Conservation (phyloP, 805 yeast genomes). For the Candida awuae region DNA sequence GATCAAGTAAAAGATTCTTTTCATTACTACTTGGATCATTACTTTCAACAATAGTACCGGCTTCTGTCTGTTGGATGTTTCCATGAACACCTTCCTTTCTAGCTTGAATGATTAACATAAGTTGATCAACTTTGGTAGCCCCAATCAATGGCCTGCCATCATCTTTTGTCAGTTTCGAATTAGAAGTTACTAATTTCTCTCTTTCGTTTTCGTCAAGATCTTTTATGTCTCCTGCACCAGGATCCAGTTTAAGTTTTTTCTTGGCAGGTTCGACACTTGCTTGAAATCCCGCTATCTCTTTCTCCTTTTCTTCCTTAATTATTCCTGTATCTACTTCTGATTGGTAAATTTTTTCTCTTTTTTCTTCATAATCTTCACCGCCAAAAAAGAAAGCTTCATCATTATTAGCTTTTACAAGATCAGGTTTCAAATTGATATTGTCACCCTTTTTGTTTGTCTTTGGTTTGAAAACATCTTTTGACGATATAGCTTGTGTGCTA, state of each 20-base stretch:
- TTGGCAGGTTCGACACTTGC: neutral
- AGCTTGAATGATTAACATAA: conserved; percentile 88
- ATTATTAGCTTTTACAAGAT: no score
- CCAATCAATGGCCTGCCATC: conserved; percentile 70
- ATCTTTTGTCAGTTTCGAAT: conserved; percentile 34
- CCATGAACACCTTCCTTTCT: conserved; percentile 68
- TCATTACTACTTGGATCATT: conserved; percentile 11
- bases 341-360: no score
- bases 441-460: no score
- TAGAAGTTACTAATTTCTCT: neutral
- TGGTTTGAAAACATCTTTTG: no score
- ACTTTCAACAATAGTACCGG: conserved; percentile 59
- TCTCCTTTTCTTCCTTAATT: no score
- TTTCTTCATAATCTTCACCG: no score
- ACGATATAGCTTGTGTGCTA: no score
- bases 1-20: conserved; percentile 36
- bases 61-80: conserved; percentile 54
- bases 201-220: neutral
- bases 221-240: no score
- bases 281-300: neutral
- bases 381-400: no score
- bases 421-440: no score
- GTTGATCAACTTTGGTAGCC: conserved; percentile 82
- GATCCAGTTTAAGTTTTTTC: neutral
- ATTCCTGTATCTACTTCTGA: no score